phyloP scores from a whole-genome alignment of 139 green algal genomes.

The Eudorina sp. region DNA sequence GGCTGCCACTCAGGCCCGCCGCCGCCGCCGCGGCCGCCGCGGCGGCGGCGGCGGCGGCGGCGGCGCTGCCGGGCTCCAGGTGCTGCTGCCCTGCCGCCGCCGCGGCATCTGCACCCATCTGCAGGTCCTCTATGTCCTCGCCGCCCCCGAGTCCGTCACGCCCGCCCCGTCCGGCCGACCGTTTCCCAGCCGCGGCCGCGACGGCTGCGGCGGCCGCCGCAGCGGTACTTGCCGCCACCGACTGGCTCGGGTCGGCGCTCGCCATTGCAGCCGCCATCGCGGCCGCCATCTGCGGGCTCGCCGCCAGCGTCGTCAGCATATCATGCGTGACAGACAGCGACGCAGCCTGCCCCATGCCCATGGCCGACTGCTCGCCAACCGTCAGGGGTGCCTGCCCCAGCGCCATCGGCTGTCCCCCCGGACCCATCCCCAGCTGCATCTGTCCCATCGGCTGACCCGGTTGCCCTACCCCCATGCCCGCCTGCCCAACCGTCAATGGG shows the following conservation, averaged over 20 bases:
- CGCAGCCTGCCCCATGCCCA: background rate
- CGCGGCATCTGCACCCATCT: background rate
- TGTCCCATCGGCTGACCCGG: background rate
- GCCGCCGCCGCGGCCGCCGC: conserved; percentile 12
- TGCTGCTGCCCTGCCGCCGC: background rate
- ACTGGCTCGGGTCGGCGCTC: background rate
- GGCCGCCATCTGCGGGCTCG: conserved; percentile 21
- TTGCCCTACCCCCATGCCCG: background rate
- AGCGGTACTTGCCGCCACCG: conserved; percentile 2
- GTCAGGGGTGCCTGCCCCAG: background rate
- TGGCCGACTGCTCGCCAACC: background rate
- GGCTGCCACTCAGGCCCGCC: background rate
- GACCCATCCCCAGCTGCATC: background rate
- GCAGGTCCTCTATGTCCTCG: background rate
- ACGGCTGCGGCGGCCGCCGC: background rate
- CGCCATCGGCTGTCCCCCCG: background rate
- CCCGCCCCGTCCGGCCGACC: background rate
- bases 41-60: background rate
- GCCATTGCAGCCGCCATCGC: conserved; percentile 39
- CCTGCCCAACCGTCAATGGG: background rate
- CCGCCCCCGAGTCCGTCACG: background rate
- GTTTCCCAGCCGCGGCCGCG: background rate
- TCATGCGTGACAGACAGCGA: background rate
- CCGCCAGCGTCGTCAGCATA: background rate
- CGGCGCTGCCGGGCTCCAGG: conserved; percentile 11